Base-by-base conservation (phyloP, 495 filamentous ascomycete species). In the Copromyces sp. region DNA sequence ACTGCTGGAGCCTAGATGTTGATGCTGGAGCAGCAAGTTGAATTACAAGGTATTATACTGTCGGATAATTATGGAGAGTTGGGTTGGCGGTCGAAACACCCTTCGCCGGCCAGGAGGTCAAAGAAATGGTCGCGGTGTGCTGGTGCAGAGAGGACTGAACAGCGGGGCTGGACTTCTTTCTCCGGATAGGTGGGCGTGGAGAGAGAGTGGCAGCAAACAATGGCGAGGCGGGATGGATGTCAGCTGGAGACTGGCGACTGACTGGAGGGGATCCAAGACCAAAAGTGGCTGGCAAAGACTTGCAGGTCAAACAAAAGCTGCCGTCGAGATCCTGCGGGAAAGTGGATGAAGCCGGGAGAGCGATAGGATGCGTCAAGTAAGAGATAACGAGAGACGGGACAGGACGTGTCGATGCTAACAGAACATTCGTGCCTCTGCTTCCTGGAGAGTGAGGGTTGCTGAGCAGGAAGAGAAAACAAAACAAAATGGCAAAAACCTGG, bases 401-500 rank as follows among this genome's bases (percentile, higher is more conserved):
- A 65, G 29, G 53, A 35, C 24, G 53, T 65, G 14, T 65, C 53
- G 53, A 65, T 65, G 14, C 53, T 65, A 65, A 65, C 53, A 35
- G 7, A 37, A 35, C 29, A 35, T 24, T 24, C 24, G 24, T 65
- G 53, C 53, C 53, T 65, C 53, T 65, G 53, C 29, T 61, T 61
- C 53, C 47, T 59, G 47, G 47, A 61, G 24, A 71, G 72, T 72
- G 68, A 75, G 16, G 59, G 70, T 69, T 24, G 24, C 39, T 24
- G 69, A 20, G 24, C 74, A 71, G 44, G 75, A 73, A 73, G 71
- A 39, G 72, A 70, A 39, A 68, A 68, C 69, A 73, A 45, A 65
- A 65, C 53, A 65, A 65, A 65, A 79, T 73, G 53, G 53, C 53
- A 65, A 73, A 76, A 78, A 75, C 73, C 45, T 69, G 70, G 75